Conservation (phyloP, 2,329 filamentous ascomycete species). For the Bipolaris bicolor region DNA sequence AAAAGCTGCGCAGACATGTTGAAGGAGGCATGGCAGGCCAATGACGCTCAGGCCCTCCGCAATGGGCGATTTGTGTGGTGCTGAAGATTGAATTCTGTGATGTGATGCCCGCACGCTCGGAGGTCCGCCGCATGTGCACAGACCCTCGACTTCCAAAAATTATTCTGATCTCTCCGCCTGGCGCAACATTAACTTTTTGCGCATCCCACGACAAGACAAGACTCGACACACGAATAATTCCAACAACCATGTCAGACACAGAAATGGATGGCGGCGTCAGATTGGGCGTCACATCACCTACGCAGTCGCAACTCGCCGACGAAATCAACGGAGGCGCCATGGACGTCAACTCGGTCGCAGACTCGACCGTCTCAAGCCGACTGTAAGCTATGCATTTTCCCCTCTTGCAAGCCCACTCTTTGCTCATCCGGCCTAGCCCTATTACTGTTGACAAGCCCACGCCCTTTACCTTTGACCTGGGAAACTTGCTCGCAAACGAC, state of each 20-base stretch:
- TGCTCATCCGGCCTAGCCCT: constrained; percentile 27
- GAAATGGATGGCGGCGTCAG: constrained; percentile 42
- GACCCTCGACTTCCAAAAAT: constrained; percentile 23
- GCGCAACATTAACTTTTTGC: constrained; percentile 3
- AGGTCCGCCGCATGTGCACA: constrained; percentile 32
- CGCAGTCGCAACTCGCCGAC: constrained; percentile 37
- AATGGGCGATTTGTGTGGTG: constrained; percentile 33
- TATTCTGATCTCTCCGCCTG: constrained; percentile 15
- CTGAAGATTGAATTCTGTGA: constrained; percentile 23
- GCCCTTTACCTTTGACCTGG: constrained; percentile 90
- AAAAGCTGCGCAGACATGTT: constrained; percentile 41
- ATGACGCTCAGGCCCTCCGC: constrained; percentile 35
- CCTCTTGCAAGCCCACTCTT: not conserved
- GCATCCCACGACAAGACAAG: not conserved
- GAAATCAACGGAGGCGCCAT: constrained; percentile 43
- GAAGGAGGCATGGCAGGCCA: constrained; percentile 39
- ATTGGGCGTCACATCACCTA: constrained; percentile 26
- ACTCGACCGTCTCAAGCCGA: constrained; percentile 41
- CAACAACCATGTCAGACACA: constrained; percentile 32
- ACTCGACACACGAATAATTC: not conserved
- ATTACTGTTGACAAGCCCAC: constrained; percentile 70
- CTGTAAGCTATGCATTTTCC: constrained; percentile 32
- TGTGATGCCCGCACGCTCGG: constrained; percentile 30
- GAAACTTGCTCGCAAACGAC: constrained; percentile 84
- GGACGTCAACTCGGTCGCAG: constrained; percentile 42